Evolutionary conservation across 495 filamentous ascomycete species (phyloP).

Genomic region (Extremus antarcticus): DNA sequence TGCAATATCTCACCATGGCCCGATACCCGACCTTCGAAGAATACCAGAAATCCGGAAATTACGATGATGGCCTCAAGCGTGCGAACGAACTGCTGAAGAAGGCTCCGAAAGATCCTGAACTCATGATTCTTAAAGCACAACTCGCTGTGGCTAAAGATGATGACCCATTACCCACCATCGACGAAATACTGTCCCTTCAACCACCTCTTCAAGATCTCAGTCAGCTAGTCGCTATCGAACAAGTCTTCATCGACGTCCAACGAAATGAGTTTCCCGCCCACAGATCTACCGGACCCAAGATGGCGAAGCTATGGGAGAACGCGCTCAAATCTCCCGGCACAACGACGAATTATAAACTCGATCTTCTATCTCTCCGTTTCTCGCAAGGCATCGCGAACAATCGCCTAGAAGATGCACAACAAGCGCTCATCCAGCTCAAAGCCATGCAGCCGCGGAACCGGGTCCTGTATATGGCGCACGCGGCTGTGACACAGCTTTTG

Average conservation of each 20-base stretch:
- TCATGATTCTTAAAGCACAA: constrained; percentile 9
- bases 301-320: constrained; percentile 15
- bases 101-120: constrained; percentile 7
- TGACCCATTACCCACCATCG: not conserved
- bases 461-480: constrained; percentile 18
- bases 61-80: constrained; percentile 12
- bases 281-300: not conserved
- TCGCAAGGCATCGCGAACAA: constrained; percentile 8
- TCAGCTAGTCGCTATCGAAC: constrained; percentile 3
- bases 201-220: constrained; percentile 2
- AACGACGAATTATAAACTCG: constrained; percentile 1
- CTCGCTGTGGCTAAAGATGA: constrained; percentile 5
- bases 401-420: constrained; percentile 10
- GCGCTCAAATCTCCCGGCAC: constrained; percentile 2
- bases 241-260: constrained; percentile 1
- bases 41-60: constrained; percentile 11
- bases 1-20: constrained; percentile 8
- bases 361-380: constrained; percentile 5
- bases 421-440: constrained; percentile 20
- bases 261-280: constrained; percentile 2
- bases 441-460: constrained; percentile 14
- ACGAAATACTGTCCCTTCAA: not conserved
- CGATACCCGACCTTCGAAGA: constrained; percentile 19
- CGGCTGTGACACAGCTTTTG: constrained; percentile 16
- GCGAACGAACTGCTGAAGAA: constrained; percentile 12